phyloP scores from a whole-genome alignment of 176 grass and related monocot species.

The Triticum urartu region DNA sequence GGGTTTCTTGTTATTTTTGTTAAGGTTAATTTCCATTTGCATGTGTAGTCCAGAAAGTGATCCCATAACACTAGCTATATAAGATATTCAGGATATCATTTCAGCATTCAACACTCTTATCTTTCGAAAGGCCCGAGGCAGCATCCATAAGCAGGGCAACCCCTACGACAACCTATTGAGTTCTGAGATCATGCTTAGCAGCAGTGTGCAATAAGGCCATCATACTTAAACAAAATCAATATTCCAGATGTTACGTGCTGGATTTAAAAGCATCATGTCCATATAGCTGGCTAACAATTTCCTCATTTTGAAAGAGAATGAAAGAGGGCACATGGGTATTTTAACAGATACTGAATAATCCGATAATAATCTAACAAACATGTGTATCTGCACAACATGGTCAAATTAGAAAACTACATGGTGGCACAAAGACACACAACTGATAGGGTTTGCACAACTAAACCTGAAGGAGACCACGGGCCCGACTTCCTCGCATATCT shows the following conservation, averaged over 20 bases:
- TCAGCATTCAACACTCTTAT: neutral
- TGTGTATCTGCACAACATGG: neutral
- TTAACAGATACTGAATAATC: neutral
- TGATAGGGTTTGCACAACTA: slow-evolving; percentile 6
- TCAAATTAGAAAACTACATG: neutral
- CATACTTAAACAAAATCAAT: neutral
- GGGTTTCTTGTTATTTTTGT: neutral
- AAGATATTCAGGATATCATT: neutral
- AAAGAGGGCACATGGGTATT: neutral
- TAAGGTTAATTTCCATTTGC: neutral
- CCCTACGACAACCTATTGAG: neutral
- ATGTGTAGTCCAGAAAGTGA: neutral
- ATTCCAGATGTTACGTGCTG: neutral
- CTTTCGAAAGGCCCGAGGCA: neutral
- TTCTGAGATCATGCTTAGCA: neutral
- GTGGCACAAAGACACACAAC: neutral
- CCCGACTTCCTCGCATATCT: slow-evolving; percentile 94
- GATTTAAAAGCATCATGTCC: neutral
- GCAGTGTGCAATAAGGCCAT: neutral
- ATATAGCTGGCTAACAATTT: neutral
- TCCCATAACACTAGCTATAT: neutral
- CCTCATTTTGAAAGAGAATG: neutral
- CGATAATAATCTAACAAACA: neutral
- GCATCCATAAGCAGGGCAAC: neutral
- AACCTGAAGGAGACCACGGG: slow-evolving; percentile 98